phyloP scores from a whole-genome alignment of 345 rosid species.

The Eucalyptus shirleyi region DNA sequence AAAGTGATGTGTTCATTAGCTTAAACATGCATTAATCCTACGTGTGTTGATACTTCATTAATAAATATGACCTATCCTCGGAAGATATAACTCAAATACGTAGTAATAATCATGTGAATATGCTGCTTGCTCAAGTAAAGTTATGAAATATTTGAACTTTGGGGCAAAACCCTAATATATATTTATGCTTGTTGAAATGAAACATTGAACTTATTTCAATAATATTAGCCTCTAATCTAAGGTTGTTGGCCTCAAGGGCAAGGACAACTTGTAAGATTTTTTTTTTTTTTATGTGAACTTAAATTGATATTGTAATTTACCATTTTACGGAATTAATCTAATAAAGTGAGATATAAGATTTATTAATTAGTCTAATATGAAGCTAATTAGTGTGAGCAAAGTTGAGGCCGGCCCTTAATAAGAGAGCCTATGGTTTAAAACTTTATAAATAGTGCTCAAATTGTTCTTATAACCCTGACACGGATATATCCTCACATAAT shows the following conservation, averaged over 20 bases:
- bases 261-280: neutral
- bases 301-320: too few relatives aligned
- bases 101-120: neutral
- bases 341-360: too few relatives aligned
- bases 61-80: neutral
- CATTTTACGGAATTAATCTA: too few relatives aligned
- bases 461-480: rapidly evolving
- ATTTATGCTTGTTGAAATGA: neutral
- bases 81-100: neutral
- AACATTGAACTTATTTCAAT: neutral
- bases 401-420: too few relatives aligned
- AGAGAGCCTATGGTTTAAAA: too few relatives aligned
- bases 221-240: neutral
- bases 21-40: neutral
- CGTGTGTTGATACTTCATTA: neutral
- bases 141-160: neutral
- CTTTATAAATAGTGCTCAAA: too few relatives aligned
- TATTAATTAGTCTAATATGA: too few relatives aligned
- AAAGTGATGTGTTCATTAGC: neutral
- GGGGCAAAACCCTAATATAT: neutral
- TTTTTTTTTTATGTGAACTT: too few relatives aligned
- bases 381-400: rapidly evolving
- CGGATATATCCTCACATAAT: too few relatives aligned
- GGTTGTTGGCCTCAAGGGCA: neutral
- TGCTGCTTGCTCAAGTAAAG: neutral